Evolutionary conservation across 2,329 filamentous ascomycete genomes (phyloP).

Genomic region (Fusarium praegraminearum): DNA sequence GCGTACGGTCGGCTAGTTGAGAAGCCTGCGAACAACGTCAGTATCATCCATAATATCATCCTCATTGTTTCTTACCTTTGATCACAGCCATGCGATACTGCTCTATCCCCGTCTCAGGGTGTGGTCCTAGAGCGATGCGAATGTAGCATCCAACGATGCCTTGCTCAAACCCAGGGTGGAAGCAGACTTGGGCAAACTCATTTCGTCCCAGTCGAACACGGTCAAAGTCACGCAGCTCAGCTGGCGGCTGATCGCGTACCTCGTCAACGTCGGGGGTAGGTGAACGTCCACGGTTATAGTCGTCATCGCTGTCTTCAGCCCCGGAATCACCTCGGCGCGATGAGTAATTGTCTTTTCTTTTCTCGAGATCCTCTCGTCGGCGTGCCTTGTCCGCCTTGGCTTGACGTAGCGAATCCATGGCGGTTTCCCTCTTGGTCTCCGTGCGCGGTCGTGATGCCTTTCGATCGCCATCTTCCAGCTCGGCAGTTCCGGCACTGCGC

Average conservation of each 20-base stretch:
- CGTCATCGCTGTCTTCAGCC: conserved; percentile 80
- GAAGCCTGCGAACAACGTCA: conserved; percentile 70
- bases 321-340: conserved; percentile 51
- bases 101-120: conserved; percentile 77
- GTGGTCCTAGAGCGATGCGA: conserved; percentile 84
- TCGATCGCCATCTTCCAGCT: conserved; percentile 79
- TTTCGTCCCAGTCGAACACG: conserved; percentile 84
- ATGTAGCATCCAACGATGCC: conserved; percentile 86
- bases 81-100: conserved; percentile 91
- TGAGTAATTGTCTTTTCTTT: conserved; percentile 66
- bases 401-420: conserved; percentile 77
- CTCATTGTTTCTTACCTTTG: conserved; percentile 70
- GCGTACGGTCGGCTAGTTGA: conserved; percentile 84
- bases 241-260: conserved; percentile 76
- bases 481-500: conserved; percentile 82
- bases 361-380: conserved; percentile 65
- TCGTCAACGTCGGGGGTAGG: conserved; percentile 71
- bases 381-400: conserved; percentile 71
- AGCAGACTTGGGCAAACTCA: conserved; percentile 91
- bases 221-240: conserved; percentile 84
- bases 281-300: conserved; percentile 74
- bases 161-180: conserved; percentile 89
- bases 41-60: not conserved
- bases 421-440: conserved; percentile 60
- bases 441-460: conserved; percentile 81